These are phyloP conservation scores for Jaltomata sinuosa DNA, from an alignment of 257 asterid genomes.

Conservation along the genomic window DNA sequence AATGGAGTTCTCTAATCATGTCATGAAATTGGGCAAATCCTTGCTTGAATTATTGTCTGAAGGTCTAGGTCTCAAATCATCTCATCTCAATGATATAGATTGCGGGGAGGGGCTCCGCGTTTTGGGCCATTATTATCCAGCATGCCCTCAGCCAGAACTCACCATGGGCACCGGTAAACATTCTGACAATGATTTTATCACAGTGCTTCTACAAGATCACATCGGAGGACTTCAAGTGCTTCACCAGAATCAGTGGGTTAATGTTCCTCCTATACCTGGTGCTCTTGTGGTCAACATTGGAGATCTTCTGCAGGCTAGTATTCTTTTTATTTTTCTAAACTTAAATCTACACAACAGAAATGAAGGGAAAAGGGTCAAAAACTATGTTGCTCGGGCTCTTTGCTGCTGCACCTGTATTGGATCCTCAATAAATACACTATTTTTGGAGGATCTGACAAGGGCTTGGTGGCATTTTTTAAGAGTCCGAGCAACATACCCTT, in stretches of 20 bases:
- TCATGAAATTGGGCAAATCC: conserved; percentile 10
- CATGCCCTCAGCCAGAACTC: conserved; percentile 38
- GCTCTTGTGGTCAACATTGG: conserved; percentile 36
- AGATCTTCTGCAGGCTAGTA: conserved; percentile 42
- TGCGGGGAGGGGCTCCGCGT: conserved; percentile 29
- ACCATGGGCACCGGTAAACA: conserved; percentile 31
- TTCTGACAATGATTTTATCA: conserved; percentile 32
- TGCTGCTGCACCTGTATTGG: neutral
- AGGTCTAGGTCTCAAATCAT: conserved; percentile 16
- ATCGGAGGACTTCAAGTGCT: conserved; percentile 45
- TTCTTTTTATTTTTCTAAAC: neutral
- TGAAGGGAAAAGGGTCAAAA: neutral
- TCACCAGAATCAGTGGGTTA: conserved; percentile 29
- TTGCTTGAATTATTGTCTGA: conserved; percentile 27
- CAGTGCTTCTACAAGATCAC: conserved; percentile 37
- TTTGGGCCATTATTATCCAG: conserved; percentile 34
- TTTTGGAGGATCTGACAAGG: neutral
- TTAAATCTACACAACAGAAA: neutral
- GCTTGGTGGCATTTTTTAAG: too few relatives aligned
- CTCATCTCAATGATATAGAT: conserved; percentile 19
- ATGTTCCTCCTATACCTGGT: conserved; percentile 35
- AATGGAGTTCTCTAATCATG: conserved; percentile 20
- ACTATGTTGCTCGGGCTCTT: neutral
- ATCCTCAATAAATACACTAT: too few relatives aligned
- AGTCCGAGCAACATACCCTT: neutral